Percentiles rank a stretch among this genome's conserved stretches.
Conservation (phyloP, 768 basidiomycete species). For the Agaricus bisporus region DNA sequence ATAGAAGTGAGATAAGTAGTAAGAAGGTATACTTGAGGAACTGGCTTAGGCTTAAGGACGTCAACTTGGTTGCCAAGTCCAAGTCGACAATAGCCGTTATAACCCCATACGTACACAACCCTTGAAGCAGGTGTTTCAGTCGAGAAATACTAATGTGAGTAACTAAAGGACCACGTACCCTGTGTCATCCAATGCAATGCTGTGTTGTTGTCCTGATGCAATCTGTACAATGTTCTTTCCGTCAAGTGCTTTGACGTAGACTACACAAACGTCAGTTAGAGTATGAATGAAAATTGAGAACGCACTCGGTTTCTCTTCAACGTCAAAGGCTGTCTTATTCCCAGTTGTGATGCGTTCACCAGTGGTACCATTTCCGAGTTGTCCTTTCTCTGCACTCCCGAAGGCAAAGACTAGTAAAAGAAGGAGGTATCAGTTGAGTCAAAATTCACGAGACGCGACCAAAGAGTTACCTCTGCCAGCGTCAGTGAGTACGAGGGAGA, state of each 20-base stretch:
- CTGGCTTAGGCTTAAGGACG: constrained; percentile 69
- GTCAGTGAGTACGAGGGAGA: constrained; percentile 78
- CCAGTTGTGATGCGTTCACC: constrained; percentile 88
- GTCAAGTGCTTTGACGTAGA: constrained; percentile 69
- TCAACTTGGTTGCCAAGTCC: constrained; percentile 87
- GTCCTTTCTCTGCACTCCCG: constrained; percentile 90
- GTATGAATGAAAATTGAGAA: neutral
- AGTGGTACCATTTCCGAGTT: constrained; percentile 87
- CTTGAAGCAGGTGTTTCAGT: constrained; percentile 27
- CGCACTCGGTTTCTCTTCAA: constrained; percentile 57
- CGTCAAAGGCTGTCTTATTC: constrained; percentile 79
- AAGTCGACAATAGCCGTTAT: constrained; percentile 86
- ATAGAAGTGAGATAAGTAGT: neutral
- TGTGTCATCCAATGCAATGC: constrained; percentile 69
- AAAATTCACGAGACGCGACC: neutral
- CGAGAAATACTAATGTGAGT: neutral
- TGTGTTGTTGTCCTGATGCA: constrained; percentile 84
- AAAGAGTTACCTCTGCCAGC: constrained; percentile 63
- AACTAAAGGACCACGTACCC: constrained; percentile 46
- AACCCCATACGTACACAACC: constrained; percentile 80
- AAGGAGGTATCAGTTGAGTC: constrained; percentile 1
- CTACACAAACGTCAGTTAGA: constrained; percentile 26
- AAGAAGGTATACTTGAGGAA: constrained; percentile 57
- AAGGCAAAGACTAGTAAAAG: constrained; percentile 66
- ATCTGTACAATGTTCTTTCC: constrained; percentile 78